Evolutionary conservation across 2,329 filamentous ascomycete genomes (phyloP), one percentile per base, ranked within the genome.

Genomic region (Arthrocladium fulminans): DNA sequence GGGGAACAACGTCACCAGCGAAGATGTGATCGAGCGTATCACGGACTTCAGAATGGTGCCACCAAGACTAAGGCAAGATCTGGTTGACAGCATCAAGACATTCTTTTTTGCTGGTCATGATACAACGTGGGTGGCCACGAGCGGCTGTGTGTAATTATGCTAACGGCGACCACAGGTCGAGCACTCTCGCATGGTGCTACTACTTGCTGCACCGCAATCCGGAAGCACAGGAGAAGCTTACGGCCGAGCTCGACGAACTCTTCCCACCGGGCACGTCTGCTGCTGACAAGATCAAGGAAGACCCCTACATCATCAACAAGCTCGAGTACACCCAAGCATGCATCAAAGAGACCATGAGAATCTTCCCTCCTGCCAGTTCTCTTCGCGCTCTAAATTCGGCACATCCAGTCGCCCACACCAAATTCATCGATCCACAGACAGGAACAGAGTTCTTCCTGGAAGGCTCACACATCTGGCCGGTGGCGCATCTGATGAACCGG

Each of bases 271-370:
- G 72, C 35, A 57, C 64, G 7, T 56, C 63, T 3, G 59, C 60
- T 3, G 65, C 66, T 0, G n/a, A 38, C 9, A 24, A 55, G 23
- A 63, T 80, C 17, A 59, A 63, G 27, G 53, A 64, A 2, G 62
- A 74, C 22, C 69, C 73, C 0, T 59, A 66, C 22, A 63, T 73
- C 2, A 64, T 80, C 43, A 76, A 74, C 59, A 63, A 69, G 35
- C 65, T 80, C 20, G 65, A 68, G 0, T 79, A 76, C 57, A 76
- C 74, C 2, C 62, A 61, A 3, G 75, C 74, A 22, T 67, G 76
- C 6, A 67, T 77, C 51, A 74, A 74, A 50, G 77, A 80, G 60
- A 67, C 69, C 1, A 63, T 80, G 2, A 68, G 76, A 3, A 56
- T 79, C 27, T 73, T 70, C 56, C 73, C 73, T 0, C 68, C 75